Evolutionary conservation across 75 land plant species (phyloP).

Genomic region (Picea glauca): DNA sequence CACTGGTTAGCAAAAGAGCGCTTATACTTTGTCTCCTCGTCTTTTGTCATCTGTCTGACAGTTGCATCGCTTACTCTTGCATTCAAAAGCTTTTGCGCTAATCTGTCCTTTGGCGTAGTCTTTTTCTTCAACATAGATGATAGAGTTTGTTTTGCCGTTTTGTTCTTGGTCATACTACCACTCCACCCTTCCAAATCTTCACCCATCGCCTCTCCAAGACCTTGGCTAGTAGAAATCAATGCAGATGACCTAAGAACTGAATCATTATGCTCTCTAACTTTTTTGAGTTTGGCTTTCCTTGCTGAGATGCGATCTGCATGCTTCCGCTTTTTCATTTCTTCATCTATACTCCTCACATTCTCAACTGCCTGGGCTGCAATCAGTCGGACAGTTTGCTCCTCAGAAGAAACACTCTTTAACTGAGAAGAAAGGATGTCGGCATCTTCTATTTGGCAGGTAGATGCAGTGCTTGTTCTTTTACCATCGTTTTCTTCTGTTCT

Average conservation of each 20-base stretch:
- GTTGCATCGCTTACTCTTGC: conserved; percentile 45
- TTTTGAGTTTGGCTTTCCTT: conserved; percentile 53
- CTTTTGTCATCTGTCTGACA: conserved; percentile 39
- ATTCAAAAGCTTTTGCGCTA: conserved; percentile 50
- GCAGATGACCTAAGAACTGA: conserved; percentile 67
- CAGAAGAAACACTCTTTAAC: conserved; percentile 3
- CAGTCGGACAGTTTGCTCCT: conserved; percentile 6
- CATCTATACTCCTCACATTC: conserved; percentile 75
- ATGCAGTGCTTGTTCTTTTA: background rate
- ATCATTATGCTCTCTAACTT: conserved; percentile 80
- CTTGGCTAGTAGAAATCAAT: conserved; percentile 53
- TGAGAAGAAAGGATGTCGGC: conserved; percentile 7
- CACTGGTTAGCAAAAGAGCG: conserved; percentile 85
- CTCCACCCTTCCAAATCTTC: conserved; percentile 30
- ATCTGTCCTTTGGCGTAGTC: conserved; percentile 62
- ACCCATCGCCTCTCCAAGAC: conserved; percentile 34
- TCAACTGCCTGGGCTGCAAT: conserved; percentile 73
- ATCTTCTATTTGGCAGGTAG: background rate
- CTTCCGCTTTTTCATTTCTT: conserved; percentile 32
- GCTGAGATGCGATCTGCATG: conserved; percentile 19
- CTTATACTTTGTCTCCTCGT: conserved; percentile 58
- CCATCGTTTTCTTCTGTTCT: conserved; percentile 10
- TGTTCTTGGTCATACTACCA: conserved; percentile 9
- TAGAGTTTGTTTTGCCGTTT: conserved; percentile 40
- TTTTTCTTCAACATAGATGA: conserved; percentile 79